Evolutionary conservation across 257 asterid species (phyloP), one percentile per base, ranked within the genome.

Genomic region (Hygrophila difformis): DNA sequence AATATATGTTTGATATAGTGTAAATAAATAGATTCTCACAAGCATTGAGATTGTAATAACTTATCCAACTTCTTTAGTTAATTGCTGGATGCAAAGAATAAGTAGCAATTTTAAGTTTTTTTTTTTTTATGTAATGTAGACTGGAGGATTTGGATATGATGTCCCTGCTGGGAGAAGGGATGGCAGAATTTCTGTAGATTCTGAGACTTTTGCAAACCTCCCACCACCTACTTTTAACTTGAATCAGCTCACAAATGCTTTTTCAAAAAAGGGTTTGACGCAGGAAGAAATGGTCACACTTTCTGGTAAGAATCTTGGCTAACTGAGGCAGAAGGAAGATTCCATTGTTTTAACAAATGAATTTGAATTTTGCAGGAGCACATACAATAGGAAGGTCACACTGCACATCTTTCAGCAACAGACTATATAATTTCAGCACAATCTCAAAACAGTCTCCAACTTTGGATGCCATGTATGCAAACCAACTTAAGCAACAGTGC

Each of bases 261-360:
- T 87, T 53, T 62, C 61, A 26, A 64, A 44, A 22, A 84, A 76
- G 65, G 88, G 84, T 52, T 57, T 87, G 22, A 62, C 77, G 1
- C 86, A 70, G 62, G 81, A 74, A 21, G 94, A 87, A 61, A 81
- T 84, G 97, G 88, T 84, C 14, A 84, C 94, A 0, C 95, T 87
- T 42, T 87, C 96, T 0, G 95, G 94, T 79, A 79, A 56, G 46
- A 16, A 1, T 13, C 18, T 33, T 6, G 29, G n/a, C n/a, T n/a
- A n/a, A n/a, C n/a, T 24, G 3, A 24, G 29, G 29, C 3, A 24
- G 3, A 24, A 24, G 29, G 29, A 24, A 24, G 7, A 24, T 24
- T 24, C 29, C n/a, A n/a, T n/a, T n/a, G 31, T 26, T 26, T 26
- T 0, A 26, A 5, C 0, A 26, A 26, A 3, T 5, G n/a, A n/a